Evolutionary conservation across 2,329 filamentous ascomycete species (phyloP), one percentile per base, ranked within the genome.

Genomic region (Trichoderma atroviride): DNA sequence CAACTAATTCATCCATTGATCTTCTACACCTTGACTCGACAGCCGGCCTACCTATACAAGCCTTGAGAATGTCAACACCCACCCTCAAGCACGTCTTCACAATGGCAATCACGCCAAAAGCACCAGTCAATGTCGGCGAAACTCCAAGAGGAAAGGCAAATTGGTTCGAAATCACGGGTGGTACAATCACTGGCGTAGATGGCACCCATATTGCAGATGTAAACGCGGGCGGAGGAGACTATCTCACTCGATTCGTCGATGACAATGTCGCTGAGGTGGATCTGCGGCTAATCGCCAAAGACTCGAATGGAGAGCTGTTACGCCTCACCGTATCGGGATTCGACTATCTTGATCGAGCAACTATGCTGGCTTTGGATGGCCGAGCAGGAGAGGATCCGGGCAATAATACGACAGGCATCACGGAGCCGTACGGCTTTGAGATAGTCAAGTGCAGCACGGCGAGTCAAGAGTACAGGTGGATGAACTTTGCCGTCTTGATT

Each of bases 371-470:
- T 2, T 37, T 67, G 55, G 63, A 67, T 22, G 63, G 63, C 3
- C 31, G 33, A 37, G 63, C 53, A n/a, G 40, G 55, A 1, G 40
- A 50, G 9, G 55, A 67, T 0, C 1, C n/a, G 1, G 53, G 53
- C 2, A 29, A 22, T 19, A 22, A 10, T 14, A 7, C 27, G 24
- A 56, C 50, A 24, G 40, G 14, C 14, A 22, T 59, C n/a, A 37
- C n/a, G 1, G 63, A 67, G 31, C 63, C 63, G 31, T 67, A 58
- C 4, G 63, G 63, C 10, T 59, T 67, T 33, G 63, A 67, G 40
- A 31, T 67, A 1, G 6, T 67, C n/a, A 67, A 67, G 33, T 67
- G 55, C 6, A 67, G n/a, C 19, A 67, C 63, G 14, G 53, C 55
- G 40, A 67, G 55, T 37, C 29, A 43, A n/a, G 24, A 58, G 40